These are phyloP conservation scores for Gnetum montanum DNA, from an alignment of 75 land plant species.

Conservation along the genomic window DNA sequence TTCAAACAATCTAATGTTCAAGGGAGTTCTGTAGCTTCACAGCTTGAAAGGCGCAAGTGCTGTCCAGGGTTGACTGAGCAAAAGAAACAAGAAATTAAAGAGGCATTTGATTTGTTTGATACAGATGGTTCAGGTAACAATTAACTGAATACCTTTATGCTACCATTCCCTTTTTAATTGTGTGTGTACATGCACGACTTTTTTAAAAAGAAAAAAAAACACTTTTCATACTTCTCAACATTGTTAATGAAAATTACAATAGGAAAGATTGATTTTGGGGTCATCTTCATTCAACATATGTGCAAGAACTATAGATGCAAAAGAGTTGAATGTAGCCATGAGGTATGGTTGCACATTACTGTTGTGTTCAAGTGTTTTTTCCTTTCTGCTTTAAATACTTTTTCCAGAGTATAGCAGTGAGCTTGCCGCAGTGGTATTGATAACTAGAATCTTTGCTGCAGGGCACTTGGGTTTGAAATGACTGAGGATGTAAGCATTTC, in stretches of 20 bases:
- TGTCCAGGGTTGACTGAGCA: constrained; percentile 73
- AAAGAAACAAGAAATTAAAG: constrained; percentile 87
- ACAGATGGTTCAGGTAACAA: constrained; percentile 89
- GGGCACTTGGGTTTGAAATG: constrained; percentile 97
- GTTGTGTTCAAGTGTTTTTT: not conserved
- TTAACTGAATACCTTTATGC: not conserved
- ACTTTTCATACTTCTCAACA: no score
- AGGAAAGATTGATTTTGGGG: no score
- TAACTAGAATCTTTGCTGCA: constrained; percentile 22
- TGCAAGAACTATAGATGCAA: constrained; percentile 93
- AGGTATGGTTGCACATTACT: constrained; percentile 42
- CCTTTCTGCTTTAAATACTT: not conserved
- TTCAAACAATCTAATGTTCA: no score
- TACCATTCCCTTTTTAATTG: not conserved
- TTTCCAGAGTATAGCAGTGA: no score
- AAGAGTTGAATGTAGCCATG: constrained; percentile 95
- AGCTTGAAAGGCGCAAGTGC: constrained; percentile 54
- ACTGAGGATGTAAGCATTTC: constrained; percentile 67
- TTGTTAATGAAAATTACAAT: no score
- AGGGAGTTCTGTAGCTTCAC: constrained; percentile 24
- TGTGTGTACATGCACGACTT: not conserved
- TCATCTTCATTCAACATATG: constrained; percentile 1
- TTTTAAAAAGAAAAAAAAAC: not conserved
- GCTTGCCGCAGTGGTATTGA: not conserved
- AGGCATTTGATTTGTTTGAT: constrained; percentile 94